Base-by-base conservation (phyloP, 2,329 filamentous ascomycete species). In the Fusarium staphyleae region DNA sequence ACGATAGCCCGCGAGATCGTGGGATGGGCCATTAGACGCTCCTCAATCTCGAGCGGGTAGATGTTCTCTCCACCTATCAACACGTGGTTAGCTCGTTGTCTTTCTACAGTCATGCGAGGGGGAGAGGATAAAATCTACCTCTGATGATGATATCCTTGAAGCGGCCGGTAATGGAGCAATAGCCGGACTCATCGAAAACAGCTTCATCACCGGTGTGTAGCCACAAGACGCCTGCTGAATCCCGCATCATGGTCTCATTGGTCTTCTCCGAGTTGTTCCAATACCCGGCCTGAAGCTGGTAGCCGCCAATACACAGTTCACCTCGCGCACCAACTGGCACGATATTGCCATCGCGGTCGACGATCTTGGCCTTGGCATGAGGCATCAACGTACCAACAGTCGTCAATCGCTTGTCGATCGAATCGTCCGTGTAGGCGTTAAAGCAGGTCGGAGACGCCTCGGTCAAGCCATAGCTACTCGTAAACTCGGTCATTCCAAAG, bases 71-170 rank as follows among this genome's bases (percentile, higher is more conserved):
- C 88, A 48, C 87, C 85, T 81, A 34, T 35, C n/a, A 22, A 32
- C 40, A 15, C 14, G n/a, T 10, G 24, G 51, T 72, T 35, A 70
- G 66, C 29, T 35, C 14, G 37, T 13, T 28, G 32, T 16, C 8
- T 69, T 30, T 62, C 18, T n/a, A 47, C 4, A 5, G n/a, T n/a
- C n/a, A n/a, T n/a, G n/a, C n/a, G n/a, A 24, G 9, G 1, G 29
- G 26, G 8, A 5, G 9, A 35, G 9, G 11, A 13, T 26, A 10
- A 22, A 43, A 29, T 75, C 46, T 65, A 79, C 86, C 88, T 65
- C 88, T 78, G 55, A 91, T 91, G 52, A 91, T 90, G 29, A 91
- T 90, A 53, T 92, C 89, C 74, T 91, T 91, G 74, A 90, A 90
- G 15, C 88, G 78, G 1, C 89, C 88, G 0, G 88, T 91, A 62